A percentile compares a stretch with the other conserved stretches of the same genome.
Evolutionary conservation across 768 basidiomycete species (phyloP).

Genomic region (Suillus americanus): DNA sequence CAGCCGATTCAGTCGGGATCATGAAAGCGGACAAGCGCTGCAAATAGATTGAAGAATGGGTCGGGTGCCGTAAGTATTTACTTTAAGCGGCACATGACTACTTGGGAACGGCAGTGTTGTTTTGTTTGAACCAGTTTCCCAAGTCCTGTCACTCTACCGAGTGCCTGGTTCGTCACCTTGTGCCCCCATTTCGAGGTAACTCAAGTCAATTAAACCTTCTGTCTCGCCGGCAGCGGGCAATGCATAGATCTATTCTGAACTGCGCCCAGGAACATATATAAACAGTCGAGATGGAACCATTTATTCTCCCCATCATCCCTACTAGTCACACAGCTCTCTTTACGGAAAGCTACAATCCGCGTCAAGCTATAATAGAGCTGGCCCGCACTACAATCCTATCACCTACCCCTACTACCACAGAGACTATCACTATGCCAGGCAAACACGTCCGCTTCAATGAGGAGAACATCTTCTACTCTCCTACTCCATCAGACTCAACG

Average conservation of each 20-base stretch:
- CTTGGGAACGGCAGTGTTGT: background rate
- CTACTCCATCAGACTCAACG: constrained; percentile 14
- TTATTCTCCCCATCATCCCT: background rate
- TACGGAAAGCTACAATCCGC: background rate
- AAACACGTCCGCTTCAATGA: constrained; percentile 34
- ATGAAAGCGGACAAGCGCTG: background rate
- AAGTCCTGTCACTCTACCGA: no score
- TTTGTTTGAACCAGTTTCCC: background rate
- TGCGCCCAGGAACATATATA: background rate
- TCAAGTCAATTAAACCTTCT: background rate
- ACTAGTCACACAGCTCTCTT: background rate
- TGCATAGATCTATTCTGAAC: background rate
- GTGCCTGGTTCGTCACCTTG: background rate
- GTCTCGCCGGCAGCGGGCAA: background rate
- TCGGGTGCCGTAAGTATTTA: background rate
- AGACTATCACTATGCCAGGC: constrained; percentile 20
- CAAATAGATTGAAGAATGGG: background rate
- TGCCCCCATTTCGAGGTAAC: background rate
- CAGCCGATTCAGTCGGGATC: background rate
- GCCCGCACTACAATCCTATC: background rate
- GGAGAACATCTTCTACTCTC: constrained; percentile 34
- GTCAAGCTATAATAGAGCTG: background rate
- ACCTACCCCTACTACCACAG: constrained; percentile 7
- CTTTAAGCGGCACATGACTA: background rate
- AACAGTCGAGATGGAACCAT: background rate